Base-by-base conservation (phyloP, 345 rosid genomes). In the Iberis pinnata region DNA sequence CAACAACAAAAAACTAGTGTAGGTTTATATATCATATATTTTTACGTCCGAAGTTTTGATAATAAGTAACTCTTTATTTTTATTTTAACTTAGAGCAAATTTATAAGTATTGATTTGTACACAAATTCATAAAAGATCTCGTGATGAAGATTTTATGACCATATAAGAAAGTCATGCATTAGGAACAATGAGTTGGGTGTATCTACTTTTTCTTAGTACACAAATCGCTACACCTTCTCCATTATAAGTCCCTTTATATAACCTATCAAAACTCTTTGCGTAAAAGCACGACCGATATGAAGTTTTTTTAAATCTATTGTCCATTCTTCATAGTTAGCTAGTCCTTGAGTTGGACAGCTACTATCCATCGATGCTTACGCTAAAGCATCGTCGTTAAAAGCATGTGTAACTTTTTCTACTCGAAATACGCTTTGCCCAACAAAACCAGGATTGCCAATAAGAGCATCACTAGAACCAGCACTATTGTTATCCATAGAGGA, bases 401-500 rank as follows among this genome's bases (percentile, higher is more conserved):
- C 73, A 58, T 75, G 80, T 0, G 68, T 68, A 22, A 59, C 60
- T 49, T 26, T 72, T 12, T 78, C 70, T 0, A 75, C 80, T 11
- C 73, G 85, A 46, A 67, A 67, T 1, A 72, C 77, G 33, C 80
- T 75, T 9, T 77, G 80, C 1, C 79, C 81, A 9, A 69, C 76
- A 0, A 76, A 49, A 43, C 81, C 79, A 8, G 81, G 79, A 48
- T 79, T 81, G 60, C 68, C 65, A n/a, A 79, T 67, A n/a, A 66
- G 76, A 53, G 82, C 78, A 61, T 80, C 81, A 20, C 62, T 80
- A 59, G 85, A 79, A 8, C 79, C 81, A 3, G 76, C 85, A 14
- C 85, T 80, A 44, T 81, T 79, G 51, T 76, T 79, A 33, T 69
- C 84, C 59, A 76, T n/a, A n/a, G n/a, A n/a, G n/a, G n/a, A n/a